Percentiles rank a stretch among this genome's conserved stretches.
These are phyloP conservation scores for Ophiobolus disseminans DNA, from an alignment of 2,329 filamentous ascomycete genomes.

Conservation along the genomic window DNA sequence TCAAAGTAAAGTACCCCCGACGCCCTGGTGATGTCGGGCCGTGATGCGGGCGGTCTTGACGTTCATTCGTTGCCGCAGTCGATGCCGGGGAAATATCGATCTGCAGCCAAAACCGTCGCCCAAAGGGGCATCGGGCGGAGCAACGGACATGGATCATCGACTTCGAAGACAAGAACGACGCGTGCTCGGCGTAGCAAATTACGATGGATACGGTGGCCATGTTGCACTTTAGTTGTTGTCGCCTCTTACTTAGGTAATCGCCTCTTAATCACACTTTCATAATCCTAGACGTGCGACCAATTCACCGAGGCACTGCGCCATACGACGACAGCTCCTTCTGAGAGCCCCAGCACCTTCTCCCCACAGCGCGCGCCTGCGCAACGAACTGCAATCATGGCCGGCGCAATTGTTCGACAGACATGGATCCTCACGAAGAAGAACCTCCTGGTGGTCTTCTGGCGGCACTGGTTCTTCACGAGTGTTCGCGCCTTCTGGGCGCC, in stretches of 20 bases:
- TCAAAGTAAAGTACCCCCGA: too few species aligned
- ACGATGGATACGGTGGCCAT: slow-evolving; percentile 19
- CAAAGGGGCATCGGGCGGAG: slow-evolving; percentile 19
- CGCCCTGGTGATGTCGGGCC: neutral
- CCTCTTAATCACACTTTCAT: neutral
- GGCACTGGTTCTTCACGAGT: slow-evolving; percentile 62
- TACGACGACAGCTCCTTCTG: too few species aligned
- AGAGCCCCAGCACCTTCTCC: neutral
- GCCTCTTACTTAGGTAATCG: slow-evolving; percentile 1
- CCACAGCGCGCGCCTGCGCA: slow-evolving; percentile 22
- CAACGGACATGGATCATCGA: slow-evolving; percentile 16
- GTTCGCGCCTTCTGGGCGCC: slow-evolving; percentile 64
- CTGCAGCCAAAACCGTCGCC: slow-evolving; percentile 9
- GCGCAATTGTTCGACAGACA: slow-evolving; percentile 57
- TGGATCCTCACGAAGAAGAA: slow-evolving; percentile 66
- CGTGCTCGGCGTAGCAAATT: slow-evolving; percentile 11
- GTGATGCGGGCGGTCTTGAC: neutral
- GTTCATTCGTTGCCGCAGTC: slow-evolving; percentile 9
- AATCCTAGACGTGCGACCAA: neutral
- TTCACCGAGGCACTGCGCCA: too few species aligned
- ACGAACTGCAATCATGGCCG: slow-evolving; percentile 25
- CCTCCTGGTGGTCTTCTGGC: slow-evolving; percentile 60
- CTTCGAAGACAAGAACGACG: slow-evolving; percentile 23
- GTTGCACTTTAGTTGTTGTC: slow-evolving; percentile 13
- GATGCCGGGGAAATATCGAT: slow-evolving; percentile 19